A percentile compares a stretch with the other conserved stretches of the same genome.
Evolutionary conservation across 306 rosid species (phyloP).

Genomic region (Fragaria nilgerrensis): DNA sequence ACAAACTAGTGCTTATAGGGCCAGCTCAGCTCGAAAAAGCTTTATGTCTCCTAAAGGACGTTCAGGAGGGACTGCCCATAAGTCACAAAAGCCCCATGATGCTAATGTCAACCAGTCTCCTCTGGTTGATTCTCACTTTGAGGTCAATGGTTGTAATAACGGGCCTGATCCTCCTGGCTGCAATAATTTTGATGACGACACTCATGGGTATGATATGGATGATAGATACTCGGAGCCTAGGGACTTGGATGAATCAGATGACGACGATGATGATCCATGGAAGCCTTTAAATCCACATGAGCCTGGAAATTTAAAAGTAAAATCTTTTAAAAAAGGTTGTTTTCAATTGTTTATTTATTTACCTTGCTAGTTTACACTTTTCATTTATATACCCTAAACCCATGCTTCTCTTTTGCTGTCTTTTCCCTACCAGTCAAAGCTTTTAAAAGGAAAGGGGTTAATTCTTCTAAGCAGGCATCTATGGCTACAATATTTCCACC

Average conservation of each 20-base stretch:
- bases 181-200: conserved; percentile 34
- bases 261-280: conserved; percentile 76
- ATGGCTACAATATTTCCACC: conserved; percentile 64
- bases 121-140: conserved; percentile 27
- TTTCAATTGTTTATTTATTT: conserved; percentile 10
- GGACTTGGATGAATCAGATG: conserved; percentile 53
- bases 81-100: conserved; percentile 51
- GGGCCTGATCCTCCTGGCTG: conserved; percentile 45
- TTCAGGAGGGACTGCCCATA: conserved; percentile 62
- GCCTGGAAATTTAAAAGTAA: conserved; percentile 73
- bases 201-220: conserved; percentile 48
- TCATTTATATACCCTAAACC: conserved; percentile 2
- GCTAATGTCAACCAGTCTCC: conserved; percentile 48
- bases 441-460: conserved; percentile 35
- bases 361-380: background rate
- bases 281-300: conserved; percentile 95
- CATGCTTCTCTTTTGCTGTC: conserved; percentile 18
- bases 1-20: conserved; percentile 47
- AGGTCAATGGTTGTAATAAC: conserved; percentile 35
- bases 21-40: conserved; percentile 46
- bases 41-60: conserved; percentile 55
- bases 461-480: conserved; percentile 32
- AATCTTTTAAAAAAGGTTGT: conserved; percentile 88
- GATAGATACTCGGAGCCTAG: conserved; percentile 50
- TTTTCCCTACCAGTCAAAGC: conserved; percentile 47